Conservation (phyloP, 495 filamentous ascomycete genomes). For the Neurospora cerealis region DNA sequence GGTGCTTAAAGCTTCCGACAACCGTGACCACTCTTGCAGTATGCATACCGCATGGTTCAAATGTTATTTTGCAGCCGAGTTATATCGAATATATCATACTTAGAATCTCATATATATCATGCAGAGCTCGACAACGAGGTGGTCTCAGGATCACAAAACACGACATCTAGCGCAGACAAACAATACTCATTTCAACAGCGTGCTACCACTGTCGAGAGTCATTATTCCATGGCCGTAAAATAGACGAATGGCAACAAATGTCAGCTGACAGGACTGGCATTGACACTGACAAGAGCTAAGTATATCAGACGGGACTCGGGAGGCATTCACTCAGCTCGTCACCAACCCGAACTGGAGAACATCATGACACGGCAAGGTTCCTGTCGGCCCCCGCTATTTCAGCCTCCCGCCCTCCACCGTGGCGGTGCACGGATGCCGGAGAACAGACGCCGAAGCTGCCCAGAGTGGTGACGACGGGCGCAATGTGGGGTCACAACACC, state of each 20-base stretch:
- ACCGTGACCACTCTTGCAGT: neutral
- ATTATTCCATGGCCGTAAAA: neutral
- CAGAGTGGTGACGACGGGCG: neutral
- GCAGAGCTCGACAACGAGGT: neutral
- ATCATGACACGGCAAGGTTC: neutral
- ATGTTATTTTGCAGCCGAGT: neutral
- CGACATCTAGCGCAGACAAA: neutral
- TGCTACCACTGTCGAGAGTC: neutral
- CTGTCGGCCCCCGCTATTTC: neutral
- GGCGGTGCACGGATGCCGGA: conserved; percentile 4
- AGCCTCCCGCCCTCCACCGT: conserved; percentile 1
- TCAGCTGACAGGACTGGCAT: neutral
- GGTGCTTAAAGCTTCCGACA: neutral
- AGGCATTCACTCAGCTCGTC: neutral
- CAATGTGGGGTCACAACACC: neutral
- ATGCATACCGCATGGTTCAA: neutral
- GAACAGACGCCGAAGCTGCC: neutral
- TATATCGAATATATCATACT: neutral
- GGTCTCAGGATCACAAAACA: neutral
- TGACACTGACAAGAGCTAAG: neutral
- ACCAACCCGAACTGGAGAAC: neutral
- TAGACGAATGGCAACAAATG: neutral
- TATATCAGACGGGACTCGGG: neutral
- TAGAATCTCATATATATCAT: neutral
- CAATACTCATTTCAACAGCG: neutral